Base-by-base conservation (phyloP, 2,329 filamentous ascomycete species). In the Colletotrichum sp. region DNA sequence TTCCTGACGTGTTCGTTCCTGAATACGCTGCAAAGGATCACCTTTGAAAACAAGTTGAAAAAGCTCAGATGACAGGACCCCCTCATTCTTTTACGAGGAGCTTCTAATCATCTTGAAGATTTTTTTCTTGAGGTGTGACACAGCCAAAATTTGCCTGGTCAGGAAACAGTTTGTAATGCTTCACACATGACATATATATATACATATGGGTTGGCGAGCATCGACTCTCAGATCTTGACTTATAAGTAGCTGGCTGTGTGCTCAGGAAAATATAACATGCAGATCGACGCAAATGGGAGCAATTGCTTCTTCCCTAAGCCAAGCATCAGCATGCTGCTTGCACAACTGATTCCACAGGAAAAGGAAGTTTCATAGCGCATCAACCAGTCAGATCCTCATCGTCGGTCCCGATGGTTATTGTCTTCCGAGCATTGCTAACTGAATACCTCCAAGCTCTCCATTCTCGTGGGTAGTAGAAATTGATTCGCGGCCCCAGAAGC, bases 381-480 rank as follows among this genome's bases (percentile, higher is more conserved):
- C 16, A 5, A 3, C 16, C 16, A 6, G 1, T 43, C 36, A 6
- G 8, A 43, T 43, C 16, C 2, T 43, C 36, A 43, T 6, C 16
- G 5, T 10, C 39, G 16, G 5, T 10, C 5, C 8, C 16, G 3
- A n/a, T n/a, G 8, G 6, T 4, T 0, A n/a, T 12, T 2, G 39
- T 12, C 18, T 4, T 0, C 39, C 0, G 5, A n/a, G 9, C 6
- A 43, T 43, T n/a, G 0, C 0, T 6, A 5, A 43, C 18, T 43
- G 5, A 43, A n/a, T 12, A 12, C 8, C 18, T 43, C 39, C 5
- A 1, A 43, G 39, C 39, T 1, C 39, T 48, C 0, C 39, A n/a
- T n/a, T 48, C 5, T 48, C 39, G 1, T n/a, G 9, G 18, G 39
- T n/a, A n/a, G 8, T 4, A 43, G 9, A n/a, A 12, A 9, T n/a